A percentile compares a stretch with the other conserved stretches of the same genome.
These are phyloP conservation scores for Puccinia hordei DNA, from an alignment of 1,284 basidiomycete species.

Conservation along the genomic window DNA sequence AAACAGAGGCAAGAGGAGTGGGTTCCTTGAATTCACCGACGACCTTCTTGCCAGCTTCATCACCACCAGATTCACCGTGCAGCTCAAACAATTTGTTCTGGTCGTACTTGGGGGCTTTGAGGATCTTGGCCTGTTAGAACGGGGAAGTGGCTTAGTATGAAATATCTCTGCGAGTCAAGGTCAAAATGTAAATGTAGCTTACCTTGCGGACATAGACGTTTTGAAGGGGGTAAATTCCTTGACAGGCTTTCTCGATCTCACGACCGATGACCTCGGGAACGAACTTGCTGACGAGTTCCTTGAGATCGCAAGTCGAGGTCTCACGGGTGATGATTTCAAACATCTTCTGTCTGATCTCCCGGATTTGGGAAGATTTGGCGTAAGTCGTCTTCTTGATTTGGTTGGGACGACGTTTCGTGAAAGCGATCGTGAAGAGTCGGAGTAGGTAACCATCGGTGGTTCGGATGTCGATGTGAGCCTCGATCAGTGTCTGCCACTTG, in stretches of 20 bases:
- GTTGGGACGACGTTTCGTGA: conserved; percentile 94
- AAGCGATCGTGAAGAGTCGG: conserved; percentile 97
- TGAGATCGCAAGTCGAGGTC: conserved; percentile 91
- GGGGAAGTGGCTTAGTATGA: background rate
- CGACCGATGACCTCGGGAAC: conserved; percentile 98
- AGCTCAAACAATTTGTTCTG: conserved; percentile 90
- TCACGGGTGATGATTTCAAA: conserved; percentile 99
- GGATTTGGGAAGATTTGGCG: conserved; percentile 90
- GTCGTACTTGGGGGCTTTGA: conserved; percentile 97
- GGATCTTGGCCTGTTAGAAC: conserved; percentile 64
- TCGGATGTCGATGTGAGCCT: conserved; percentile 98
- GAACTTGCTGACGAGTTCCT: conserved; percentile 98
- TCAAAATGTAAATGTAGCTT: background rate
- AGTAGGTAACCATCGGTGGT: conserved; percentile 99
- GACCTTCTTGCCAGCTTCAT: conserved; percentile 55
- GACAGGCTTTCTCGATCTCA: conserved; percentile 97
- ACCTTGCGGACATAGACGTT: conserved; percentile 97
- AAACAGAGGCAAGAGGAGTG: conserved; percentile 46
- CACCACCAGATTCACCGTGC: conserved; percentile 75
- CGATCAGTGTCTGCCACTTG: conserved; percentile 99
- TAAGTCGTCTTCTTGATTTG: conserved; percentile 99
- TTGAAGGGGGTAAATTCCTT: conserved; percentile 95
- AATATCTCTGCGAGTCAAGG: background rate
- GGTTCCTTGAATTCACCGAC: conserved; percentile 49
- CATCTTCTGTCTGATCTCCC: conserved; percentile 99